Percentiles rank a stretch among this genome's conserved stretches.
phyloP scores from a whole-genome alignment of 306 rosid genomes.

The Lupinus albus region DNA sequence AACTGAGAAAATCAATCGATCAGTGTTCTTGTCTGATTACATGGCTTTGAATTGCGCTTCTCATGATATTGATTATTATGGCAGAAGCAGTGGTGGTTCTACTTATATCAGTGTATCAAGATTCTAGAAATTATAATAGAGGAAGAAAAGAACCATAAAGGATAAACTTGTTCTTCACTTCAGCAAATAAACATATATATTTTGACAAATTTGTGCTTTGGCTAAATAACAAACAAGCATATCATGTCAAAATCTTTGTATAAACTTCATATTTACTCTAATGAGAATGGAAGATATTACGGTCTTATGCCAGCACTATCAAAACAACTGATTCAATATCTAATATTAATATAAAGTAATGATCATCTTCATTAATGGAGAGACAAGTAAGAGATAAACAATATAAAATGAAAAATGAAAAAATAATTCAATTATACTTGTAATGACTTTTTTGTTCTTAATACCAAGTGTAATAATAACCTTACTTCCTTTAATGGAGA shows the following conservation, averaged over 20 bases:
- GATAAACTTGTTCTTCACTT: constrained; percentile 17
- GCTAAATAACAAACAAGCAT: background rate
- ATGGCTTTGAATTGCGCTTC: background rate
- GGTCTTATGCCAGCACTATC: constrained; percentile 16
- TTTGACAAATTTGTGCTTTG: background rate
- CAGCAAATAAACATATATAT: background rate
- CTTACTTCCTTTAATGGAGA: no score
- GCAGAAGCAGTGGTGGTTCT: background rate
- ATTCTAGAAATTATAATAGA: constrained; percentile 23
- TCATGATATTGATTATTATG: background rate
- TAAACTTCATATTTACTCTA: constrained; percentile 18
- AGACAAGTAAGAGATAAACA: no score
- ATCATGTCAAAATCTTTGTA: background rate
- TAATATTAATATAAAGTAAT: background rate
- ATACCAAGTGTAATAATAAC: no score
- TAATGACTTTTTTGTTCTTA: no score
- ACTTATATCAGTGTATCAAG: background rate
- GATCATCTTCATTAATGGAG: no score
- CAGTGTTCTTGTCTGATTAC: no score
- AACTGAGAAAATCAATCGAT: no score
- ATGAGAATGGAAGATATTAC: background rate
- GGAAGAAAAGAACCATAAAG: background rate
- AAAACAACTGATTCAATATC: constrained; percentile 3
- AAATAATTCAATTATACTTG: no score
- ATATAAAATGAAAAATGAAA: no score